A percentile compares a stretch with the other conserved stretches of the same genome.
Evolutionary conservation across 2,329 filamentous ascomycete genomes (phyloP).

Genomic region (Coniella vitis): DNA sequence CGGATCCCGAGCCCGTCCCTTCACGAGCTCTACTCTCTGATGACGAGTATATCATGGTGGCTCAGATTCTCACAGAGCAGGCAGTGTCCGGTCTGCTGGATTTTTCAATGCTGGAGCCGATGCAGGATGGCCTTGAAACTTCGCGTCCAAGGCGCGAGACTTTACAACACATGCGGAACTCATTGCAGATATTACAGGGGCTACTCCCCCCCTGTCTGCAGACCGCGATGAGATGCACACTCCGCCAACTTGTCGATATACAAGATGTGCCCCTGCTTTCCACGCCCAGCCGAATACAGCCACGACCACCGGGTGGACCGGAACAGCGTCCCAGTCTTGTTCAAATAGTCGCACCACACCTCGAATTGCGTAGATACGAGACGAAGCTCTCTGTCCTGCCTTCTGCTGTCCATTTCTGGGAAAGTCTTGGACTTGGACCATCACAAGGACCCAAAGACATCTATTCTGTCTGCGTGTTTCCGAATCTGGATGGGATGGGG

Average conservation of each 20-base stretch:
- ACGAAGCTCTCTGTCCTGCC: conserved; percentile 66
- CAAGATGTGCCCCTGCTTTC: conserved; percentile 49
- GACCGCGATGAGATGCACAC: conserved; percentile 32
- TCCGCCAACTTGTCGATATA: conserved; percentile 48
- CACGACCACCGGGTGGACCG: conserved; percentile 39
- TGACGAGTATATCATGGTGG: conserved; percentile 58
- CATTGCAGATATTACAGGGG: conserved; percentile 40
- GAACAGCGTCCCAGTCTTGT: conserved; percentile 49
- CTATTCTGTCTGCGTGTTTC: conserved; percentile 63
- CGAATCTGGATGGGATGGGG: conserved; percentile 55
- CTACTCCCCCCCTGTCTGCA: conserved; percentile 39
- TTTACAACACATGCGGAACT: conserved; percentile 37
- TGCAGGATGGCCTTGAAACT: neutral
- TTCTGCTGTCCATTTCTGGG: conserved; percentile 73
- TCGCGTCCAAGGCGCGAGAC: conserved; percentile 31
- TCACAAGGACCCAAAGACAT: conserved; percentile 66
- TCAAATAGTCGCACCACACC: conserved; percentile 59
- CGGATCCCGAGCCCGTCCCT: conserved; percentile 49
- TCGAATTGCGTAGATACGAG: conserved; percentile 66
- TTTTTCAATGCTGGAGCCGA: conserved; percentile 21
- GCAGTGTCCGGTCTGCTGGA: conserved; percentile 47
- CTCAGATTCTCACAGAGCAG: conserved; percentile 67
- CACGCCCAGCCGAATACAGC: conserved; percentile 45
- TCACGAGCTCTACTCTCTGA: conserved; percentile 42
- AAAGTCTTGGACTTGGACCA: conserved; percentile 68